A percentile compares a stretch with the other conserved stretches of the same genome.
Evolutionary conservation across 352 stramenopile species (phyloP).

Genomic region (Thalassiosira oceanica): DNA sequence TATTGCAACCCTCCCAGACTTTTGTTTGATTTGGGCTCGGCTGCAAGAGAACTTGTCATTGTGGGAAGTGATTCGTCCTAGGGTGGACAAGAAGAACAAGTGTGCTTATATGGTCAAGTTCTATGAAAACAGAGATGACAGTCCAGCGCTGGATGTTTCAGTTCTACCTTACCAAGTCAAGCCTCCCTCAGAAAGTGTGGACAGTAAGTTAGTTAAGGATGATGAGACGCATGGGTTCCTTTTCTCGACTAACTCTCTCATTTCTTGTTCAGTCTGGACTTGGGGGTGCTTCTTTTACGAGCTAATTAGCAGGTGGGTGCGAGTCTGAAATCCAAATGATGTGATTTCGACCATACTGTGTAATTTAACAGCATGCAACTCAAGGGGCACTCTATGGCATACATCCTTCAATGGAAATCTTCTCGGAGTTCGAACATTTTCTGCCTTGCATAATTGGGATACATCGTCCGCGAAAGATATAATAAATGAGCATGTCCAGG

Average conservation of each 20-base stretch:
- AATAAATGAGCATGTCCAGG: constrained; percentile 58
- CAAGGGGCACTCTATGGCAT: constrained; percentile 59
- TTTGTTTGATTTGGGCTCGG: constrained; percentile 15
- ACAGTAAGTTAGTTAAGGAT: too few species aligned
- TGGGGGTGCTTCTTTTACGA: constrained; percentile 67
- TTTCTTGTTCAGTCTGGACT: too few species aligned
- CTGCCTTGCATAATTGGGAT: constrained; percentile 49
- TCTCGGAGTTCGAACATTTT: constrained; percentile 47
- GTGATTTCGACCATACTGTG: too few species aligned
- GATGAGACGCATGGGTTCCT: too few species aligned
- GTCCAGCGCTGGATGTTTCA: constrained; percentile 10
- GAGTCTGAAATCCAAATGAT: too few species aligned
- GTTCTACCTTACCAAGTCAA: constrained; percentile 67
- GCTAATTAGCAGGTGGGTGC: too few species aligned
- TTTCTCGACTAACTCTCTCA: too few species aligned
- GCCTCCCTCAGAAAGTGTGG: constrained; percentile 39
- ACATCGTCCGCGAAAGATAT: constrained; percentile 23
- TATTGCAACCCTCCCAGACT: constrained; percentile 12
- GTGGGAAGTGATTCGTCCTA: constrained; percentile 27
- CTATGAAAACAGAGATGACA: constrained; percentile 33
- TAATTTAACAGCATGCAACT: too few species aligned
- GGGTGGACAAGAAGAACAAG: constrained; percentile 17
- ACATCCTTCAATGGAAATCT: constrained; percentile 45
- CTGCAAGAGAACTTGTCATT: constrained; percentile 31
- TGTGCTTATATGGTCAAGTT: constrained; percentile 33